Conservation (phyloP, 2,329 filamentous ascomycete species). For the Ascochyta viciae-villosae region DNA sequence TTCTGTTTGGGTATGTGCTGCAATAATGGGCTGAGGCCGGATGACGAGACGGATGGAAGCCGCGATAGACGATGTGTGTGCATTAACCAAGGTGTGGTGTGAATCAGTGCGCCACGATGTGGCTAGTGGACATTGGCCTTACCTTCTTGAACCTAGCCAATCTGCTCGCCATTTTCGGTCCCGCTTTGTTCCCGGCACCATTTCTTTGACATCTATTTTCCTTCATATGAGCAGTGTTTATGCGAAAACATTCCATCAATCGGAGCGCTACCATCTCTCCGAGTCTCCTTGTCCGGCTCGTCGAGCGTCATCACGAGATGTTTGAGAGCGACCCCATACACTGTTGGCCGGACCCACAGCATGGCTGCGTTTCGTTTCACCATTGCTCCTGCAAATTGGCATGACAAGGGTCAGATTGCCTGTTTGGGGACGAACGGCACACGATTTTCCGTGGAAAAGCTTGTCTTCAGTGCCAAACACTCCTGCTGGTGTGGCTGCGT, state of each 20-base stretch:
- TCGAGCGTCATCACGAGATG: constrained; percentile 3
- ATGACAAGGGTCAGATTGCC: constrained; percentile 14
- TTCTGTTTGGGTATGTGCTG: background rate
- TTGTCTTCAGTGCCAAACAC: constrained; percentile 6
- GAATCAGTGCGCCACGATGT: background rate
- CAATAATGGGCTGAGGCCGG: background rate
- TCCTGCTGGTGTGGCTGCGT: constrained; percentile 15
- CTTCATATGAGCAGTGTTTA: background rate
- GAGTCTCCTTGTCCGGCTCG: background rate
- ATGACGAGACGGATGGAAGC: background rate
- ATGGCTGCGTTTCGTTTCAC: constrained; percentile 27
- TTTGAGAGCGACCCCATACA: constrained; percentile 12
- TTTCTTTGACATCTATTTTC: constrained; percentile 9
- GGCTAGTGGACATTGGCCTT: background rate
- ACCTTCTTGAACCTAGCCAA: constrained; percentile 4
- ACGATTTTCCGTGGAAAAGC: constrained; percentile 20
- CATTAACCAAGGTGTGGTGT: background rate
- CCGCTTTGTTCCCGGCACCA: constrained; percentile 2
- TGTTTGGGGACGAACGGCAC: constrained; percentile 15
- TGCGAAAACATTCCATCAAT: constrained; percentile 30
- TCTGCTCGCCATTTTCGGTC: background rate
- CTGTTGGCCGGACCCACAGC: constrained; percentile 15
- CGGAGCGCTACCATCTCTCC: constrained; percentile 2
- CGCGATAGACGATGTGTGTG: background rate
- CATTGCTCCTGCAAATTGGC: constrained; percentile 23